Percentiles rank a stretch among this genome's conserved stretches.
Evolutionary conservation across 441 rosid species (phyloP).

Genomic region (Manihot esculenta): DNA sequence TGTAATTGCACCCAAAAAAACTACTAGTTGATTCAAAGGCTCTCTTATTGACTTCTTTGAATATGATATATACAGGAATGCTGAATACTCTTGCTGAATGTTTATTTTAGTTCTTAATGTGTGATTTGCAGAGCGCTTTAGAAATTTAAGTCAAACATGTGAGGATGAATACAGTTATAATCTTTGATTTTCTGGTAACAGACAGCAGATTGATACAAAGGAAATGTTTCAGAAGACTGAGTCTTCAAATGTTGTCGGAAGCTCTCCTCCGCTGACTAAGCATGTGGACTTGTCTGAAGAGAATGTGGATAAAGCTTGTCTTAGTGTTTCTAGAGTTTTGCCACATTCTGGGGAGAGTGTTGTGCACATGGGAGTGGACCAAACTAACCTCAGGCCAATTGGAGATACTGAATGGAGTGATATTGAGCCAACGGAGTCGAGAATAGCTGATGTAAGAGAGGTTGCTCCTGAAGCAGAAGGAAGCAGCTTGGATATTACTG

Average conservation of each 20-base stretch:
- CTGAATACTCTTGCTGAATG: not conserved
- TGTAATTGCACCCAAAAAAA: not conserved
- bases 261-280: constrained; percentile 55
- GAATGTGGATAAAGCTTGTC: constrained; percentile 86
- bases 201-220: constrained; percentile 73
- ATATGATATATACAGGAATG: too few species aligned
- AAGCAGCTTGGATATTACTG: constrained; percentile 73
- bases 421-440: constrained; percentile 84
- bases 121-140: not conserved
- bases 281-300: constrained; percentile 67
- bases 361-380: constrained; percentile 56
- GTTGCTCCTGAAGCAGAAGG: constrained; percentile 55
- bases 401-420: constrained; percentile 79
- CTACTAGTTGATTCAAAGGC: not conserved
- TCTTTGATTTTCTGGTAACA: constrained; percentile 30
- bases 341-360: constrained; percentile 55
- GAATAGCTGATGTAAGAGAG: constrained; percentile 81
- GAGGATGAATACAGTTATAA: not conserved
- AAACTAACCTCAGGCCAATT: constrained; percentile 47
- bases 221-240: constrained; percentile 69
- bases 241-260: constrained; percentile 41
- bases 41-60: not conserved
- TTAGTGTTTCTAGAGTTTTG: constrained; percentile 59
- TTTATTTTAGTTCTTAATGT: not conserved
- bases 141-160: not conserved